Evolutionary conservation across 2,329 filamentous ascomycete genomes (phyloP), one percentile per base, ranked within the genome.

Genomic region (Rachicladosporium sp.): DNA sequence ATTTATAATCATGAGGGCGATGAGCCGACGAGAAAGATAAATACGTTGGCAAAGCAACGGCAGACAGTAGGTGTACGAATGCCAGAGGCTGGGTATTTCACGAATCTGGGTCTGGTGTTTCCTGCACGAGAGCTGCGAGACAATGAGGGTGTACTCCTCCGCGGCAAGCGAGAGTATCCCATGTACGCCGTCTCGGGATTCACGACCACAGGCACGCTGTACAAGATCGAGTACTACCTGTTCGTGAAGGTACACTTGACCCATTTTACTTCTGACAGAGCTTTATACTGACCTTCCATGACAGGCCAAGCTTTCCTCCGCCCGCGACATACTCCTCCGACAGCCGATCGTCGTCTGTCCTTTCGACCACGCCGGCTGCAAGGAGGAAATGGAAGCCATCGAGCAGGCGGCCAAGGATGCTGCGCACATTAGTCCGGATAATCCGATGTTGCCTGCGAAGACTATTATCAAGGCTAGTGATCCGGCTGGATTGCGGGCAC

Each of bases 1-100:
- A 93, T 91, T n/a, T 98, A 84, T 64, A 96, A 98, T 50, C 91
- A 91, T 23, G 89, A 96, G 62, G 91, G 91, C 36, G 91, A 96
- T 56, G 91, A 96, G 58, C 87, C 88, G 21, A 83, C 83, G 27
- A 84, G 85, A 49, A 95, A 93, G 61, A 69, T 86, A 50, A 95
- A 93, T 62, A 82, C 80, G 41, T 68, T 98, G 48, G 80, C 83
- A 19, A 91, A 87, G 60, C 82, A 89, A 51, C 80, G 80, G 1
- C 85, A 95, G 54, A 67, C 70, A 1, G 79, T 98, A 23, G 82
- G 84, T 37, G 76, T 83, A 38, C 93, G 82, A 60, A 70, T 98
- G 65, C 86, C 91, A 2, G 88, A 94, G 57, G 77, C 83, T 4
- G 91, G 91, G 33, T 96, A 91, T 58, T 82, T 89, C 46, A 95